Percentiles rank a stretch among this genome's conserved stretches.
Conservation (phyloP, 1,139 yeast species). For the Hansenula sp. region DNA sequence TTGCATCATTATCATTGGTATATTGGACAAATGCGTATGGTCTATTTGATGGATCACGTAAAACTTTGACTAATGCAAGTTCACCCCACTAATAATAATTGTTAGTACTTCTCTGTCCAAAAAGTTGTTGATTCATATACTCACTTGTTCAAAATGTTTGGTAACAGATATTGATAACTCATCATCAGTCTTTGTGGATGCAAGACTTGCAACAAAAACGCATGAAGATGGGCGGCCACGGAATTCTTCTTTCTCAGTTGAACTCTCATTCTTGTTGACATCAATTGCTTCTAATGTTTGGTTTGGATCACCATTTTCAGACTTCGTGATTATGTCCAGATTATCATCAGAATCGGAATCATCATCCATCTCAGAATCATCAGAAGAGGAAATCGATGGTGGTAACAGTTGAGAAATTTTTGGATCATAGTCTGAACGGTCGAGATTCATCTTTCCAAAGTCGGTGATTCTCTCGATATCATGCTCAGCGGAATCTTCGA, state of each 20-base stretch:
- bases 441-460: not conserved
- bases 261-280: slow-evolving; percentile 4
- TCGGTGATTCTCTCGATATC: not conserved
- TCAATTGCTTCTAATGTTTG: slow-evolving; percentile 11
- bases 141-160: slow-evolving; percentile 42
- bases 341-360: slow-evolving; percentile 21
- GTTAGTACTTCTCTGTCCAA: slow-evolving; percentile 16
- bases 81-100: slow-evolving; percentile 54
- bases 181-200: slow-evolving; percentile 62
- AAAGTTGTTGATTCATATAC: slow-evolving; percentile 3
- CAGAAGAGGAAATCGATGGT: slow-evolving; percentile 17
- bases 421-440: slow-evolving; percentile 6
- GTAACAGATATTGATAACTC: slow-evolving; percentile 66
- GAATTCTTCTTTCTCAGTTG: slow-evolving; percentile 14
- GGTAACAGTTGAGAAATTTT: slow-evolving; percentile 9
- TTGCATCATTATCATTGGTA: slow-evolving; percentile 65
- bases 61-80: slow-evolving; percentile 72
- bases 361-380: slow-evolving; percentile 17
- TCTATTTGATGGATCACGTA: slow-evolving; percentile 75
- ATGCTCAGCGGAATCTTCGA: not conserved
- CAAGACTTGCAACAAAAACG: slow-evolving; percentile 80
- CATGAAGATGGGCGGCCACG: slow-evolving; percentile 73
- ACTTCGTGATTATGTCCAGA: slow-evolving; percentile 18
- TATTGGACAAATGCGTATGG: slow-evolving; percentile 96
- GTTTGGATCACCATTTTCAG: slow-evolving; percentile 14